These are phyloP conservation scores for Jacaranda copaia DNA, from an alignment of 257 asterid genomes.

Conservation along the genomic window DNA sequence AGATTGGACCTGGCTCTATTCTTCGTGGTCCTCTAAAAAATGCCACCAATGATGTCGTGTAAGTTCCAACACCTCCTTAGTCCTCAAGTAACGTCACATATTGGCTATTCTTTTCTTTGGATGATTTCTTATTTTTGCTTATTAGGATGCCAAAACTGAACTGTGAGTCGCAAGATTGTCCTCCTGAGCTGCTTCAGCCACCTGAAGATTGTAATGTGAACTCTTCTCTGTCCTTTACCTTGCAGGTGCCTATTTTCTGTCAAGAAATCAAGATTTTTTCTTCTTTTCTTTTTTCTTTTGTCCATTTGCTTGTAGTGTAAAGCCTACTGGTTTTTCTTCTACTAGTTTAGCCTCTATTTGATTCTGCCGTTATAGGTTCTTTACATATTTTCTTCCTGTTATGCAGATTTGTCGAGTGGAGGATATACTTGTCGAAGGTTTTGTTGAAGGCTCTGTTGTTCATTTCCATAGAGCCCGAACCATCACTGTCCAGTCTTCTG, in stretches of 20 bases:
- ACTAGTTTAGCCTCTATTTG: constrained; percentile 22
- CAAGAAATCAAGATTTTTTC: constrained; percentile 8
- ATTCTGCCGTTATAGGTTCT: constrained; percentile 15
- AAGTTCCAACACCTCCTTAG: constrained; percentile 49
- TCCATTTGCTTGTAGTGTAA: neutral
- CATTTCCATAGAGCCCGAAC: constrained; percentile 97
- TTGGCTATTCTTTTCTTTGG: constrained; percentile 18
- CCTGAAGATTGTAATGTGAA: constrained; percentile 99
- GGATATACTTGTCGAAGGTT: constrained; percentile 94
- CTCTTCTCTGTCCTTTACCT: constrained; percentile 93
- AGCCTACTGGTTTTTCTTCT: constrained; percentile 16
- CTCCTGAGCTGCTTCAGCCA: constrained; percentile 89
- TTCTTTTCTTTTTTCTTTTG: neutral
- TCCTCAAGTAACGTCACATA: constrained; percentile 15
- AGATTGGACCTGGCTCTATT: constrained; percentile 95
- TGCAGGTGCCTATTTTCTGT: constrained; percentile 71
- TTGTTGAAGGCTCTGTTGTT: constrained; percentile 93
- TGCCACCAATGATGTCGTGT: constrained; percentile 77
- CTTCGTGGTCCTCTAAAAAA: constrained; percentile 89
- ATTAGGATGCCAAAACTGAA: constrained; percentile 79
- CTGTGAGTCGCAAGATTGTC: constrained; percentile 76
- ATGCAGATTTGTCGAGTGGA: constrained; percentile 97
- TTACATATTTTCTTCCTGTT: constrained; percentile 16
- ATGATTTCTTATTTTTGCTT: constrained; percentile 38
- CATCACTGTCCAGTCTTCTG: constrained; percentile 71